phyloP scores from a whole-genome alignment of 306 rosid species.

The Rosa chinensis region DNA sequence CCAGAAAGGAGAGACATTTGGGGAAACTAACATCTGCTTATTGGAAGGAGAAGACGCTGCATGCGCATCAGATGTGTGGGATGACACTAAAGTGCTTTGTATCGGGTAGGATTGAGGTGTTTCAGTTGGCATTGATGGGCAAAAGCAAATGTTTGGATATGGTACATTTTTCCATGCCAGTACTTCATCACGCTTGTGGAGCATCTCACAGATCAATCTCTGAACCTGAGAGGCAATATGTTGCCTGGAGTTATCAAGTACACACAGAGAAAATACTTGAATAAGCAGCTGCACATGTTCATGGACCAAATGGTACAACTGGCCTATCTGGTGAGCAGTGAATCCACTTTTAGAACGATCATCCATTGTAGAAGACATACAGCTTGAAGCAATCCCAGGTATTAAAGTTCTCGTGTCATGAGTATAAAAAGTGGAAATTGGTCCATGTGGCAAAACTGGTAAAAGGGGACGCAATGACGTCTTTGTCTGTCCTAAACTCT shows the following conservation, averaged over 20 bases:
- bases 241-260: slow-evolving; percentile 71
- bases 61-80: slow-evolving; percentile 33
- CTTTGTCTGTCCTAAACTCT: slow-evolving; percentile 48
- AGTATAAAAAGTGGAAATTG: slow-evolving; percentile 37
- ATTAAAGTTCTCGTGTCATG: slow-evolving; percentile 42
- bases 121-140: slow-evolving; percentile 53
- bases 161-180: slow-evolving; percentile 55
- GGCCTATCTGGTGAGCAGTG: slow-evolving; percentile 77
- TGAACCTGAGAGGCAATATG: slow-evolving; percentile 79
- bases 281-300: slow-evolving; percentile 92
- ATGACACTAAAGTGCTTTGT: slow-evolving; percentile 40
- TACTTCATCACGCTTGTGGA: slow-evolving; percentile 64
- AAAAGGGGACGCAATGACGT: slow-evolving; percentile 83
- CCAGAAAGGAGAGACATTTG: slow-evolving; percentile 41
- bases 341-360: slow-evolving; percentile 70
- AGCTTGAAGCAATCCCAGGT: slow-evolving; percentile 41
- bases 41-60: slow-evolving; percentile 36
- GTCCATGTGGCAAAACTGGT: slow-evolving; percentile 60
- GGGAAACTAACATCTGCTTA: slow-evolving; percentile 35
- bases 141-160: slow-evolving; percentile 74
- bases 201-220: slow-evolving; percentile 74
- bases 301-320: slow-evolving; percentile 73
- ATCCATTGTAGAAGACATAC: slow-evolving; percentile 46
- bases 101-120: slow-evolving; percentile 33
- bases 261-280: slow-evolving; percentile 81